phyloP scores from a whole-genome alignment of 1,284 basidiomycete species.

The Apiotrichum laibachii region DNA sequence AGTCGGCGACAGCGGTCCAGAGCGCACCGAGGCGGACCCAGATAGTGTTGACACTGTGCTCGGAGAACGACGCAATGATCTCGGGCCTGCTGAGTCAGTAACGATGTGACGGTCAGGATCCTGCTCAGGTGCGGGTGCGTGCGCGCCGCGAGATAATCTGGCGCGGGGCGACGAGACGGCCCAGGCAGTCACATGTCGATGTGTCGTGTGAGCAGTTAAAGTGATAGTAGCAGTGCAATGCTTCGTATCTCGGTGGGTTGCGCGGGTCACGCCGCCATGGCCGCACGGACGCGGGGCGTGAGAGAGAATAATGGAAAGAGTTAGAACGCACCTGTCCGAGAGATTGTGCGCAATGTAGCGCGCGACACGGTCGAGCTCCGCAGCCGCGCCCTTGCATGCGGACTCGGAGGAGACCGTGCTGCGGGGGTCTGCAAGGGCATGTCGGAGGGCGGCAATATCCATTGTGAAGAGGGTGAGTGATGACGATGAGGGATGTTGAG shows the following conservation, averaged over 20 bases:
- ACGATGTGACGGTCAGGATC: too few relatives aligned
- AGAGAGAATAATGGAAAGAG: too few relatives aligned
- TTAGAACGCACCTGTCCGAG: constrained; percentile 27
- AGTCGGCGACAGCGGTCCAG: constrained; percentile 11
- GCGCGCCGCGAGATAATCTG: too few relatives aligned
- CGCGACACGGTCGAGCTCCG: constrained; percentile 24
- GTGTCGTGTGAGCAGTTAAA: neutral
- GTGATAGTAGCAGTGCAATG: neutral
- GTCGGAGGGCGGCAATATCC: constrained; percentile 12
- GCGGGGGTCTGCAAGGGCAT: constrained; percentile 2
- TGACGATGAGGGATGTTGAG: neutral
- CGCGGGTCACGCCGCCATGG: too few relatives aligned
- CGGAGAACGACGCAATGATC: constrained; percentile 21
- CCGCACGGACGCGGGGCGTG: too few relatives aligned
- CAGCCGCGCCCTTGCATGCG: constrained; percentile 15
- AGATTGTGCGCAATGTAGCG: constrained; percentile 34
- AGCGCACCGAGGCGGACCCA: constrained; percentile 6
- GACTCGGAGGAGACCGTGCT: constrained; percentile 18
- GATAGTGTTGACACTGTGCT: constrained; percentile 12
- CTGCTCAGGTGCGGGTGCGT: too few relatives aligned
- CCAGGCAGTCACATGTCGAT: too few relatives aligned
- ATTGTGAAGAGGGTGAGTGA: constrained; percentile 2
- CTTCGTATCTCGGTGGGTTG: too few relatives aligned
- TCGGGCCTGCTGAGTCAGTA: constrained; percentile 16
- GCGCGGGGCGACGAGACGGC: neutral